These are phyloP conservation scores for Ascochyta pisi DNA, from an alignment of 2,329 filamentous ascomycete species.

Conservation along the genomic window DNA sequence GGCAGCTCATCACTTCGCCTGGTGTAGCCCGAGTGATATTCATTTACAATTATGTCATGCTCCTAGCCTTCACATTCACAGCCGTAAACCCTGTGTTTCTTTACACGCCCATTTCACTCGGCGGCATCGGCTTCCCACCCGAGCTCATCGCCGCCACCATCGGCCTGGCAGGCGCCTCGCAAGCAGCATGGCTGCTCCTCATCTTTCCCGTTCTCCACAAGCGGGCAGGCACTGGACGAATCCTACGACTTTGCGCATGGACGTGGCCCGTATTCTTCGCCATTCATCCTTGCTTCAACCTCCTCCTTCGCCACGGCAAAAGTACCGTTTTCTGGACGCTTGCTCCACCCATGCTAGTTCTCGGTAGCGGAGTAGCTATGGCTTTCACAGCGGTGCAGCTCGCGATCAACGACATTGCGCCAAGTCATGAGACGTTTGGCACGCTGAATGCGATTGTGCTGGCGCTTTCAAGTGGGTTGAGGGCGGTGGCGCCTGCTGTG, in stretches of 20 bases:
- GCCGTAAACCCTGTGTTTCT: conserved; percentile 73
- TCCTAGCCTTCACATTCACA: conserved; percentile 75
- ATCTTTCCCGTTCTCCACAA: conserved; percentile 73
- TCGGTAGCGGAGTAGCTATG: conserved; percentile 72
- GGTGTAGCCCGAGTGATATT: conserved; percentile 71
- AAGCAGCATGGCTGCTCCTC: conserved; percentile 74
- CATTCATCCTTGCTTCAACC: conserved; percentile 61
- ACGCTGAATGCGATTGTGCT: conserved; percentile 75
- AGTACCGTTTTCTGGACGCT: conserved; percentile 64
- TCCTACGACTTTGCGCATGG: conserved; percentile 65
- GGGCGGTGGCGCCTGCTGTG: conserved; percentile 70
- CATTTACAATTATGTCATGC: conserved; percentile 69
- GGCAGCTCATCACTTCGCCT: conserved; percentile 66
- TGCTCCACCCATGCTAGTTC: conserved; percentile 52
- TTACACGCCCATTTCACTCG: conserved; percentile 67
- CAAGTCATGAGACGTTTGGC: conserved; percentile 68
- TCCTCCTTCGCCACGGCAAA: conserved; percentile 60
- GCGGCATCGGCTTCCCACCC: conserved; percentile 70
- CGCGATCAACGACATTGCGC: conserved; percentile 75
- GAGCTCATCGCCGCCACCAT: conserved; percentile 72
- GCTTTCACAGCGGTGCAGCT: conserved; percentile 75
- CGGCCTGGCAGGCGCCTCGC: conserved; percentile 67
- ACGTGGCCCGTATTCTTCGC: conserved; percentile 71
- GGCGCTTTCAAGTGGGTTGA: conserved; percentile 65
- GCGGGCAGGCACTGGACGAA: conserved; percentile 69